Evolutionary conservation across 2,329 filamentous ascomycete species (phyloP).

Genomic region (Sclerotinia glacialis): DNA sequence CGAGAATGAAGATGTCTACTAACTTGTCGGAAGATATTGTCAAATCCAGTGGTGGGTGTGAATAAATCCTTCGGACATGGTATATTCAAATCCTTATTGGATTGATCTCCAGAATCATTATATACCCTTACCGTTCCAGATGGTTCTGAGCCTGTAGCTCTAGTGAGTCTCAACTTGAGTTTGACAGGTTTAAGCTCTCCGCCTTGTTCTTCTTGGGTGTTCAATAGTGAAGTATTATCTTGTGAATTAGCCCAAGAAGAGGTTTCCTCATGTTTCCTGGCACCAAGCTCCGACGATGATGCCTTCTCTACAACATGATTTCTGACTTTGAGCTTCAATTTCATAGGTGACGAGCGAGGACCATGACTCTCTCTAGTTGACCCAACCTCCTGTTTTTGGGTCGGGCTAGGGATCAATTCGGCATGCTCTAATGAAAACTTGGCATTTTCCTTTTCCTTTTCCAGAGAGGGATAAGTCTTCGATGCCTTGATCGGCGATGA

Average conservation of each 20-base stretch:
- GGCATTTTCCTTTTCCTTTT: not conserved
- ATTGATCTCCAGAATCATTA: conserved; percentile 28
- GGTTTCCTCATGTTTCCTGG: conserved; percentile 32
- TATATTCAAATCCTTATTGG: conserved; percentile 33
- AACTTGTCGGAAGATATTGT: conserved; percentile 38
- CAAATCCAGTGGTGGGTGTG: conserved; percentile 33
- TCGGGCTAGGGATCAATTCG: not conserved
- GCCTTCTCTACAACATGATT: conserved; percentile 24
- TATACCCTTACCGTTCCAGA: conserved; percentile 37
- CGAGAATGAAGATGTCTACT: conserved; percentile 34
- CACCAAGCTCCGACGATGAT: conserved; percentile 27
- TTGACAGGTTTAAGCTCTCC: conserved; percentile 28
- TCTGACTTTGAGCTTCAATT: conserved; percentile 29
- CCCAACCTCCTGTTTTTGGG: not conserved
- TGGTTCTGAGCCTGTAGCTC: conserved; percentile 34
- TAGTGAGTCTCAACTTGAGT: conserved; percentile 36
- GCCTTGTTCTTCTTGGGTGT: conserved; percentile 16
- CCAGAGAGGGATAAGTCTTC: not conserved
- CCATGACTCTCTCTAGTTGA: conserved; percentile 4
- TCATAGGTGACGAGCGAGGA: conserved; percentile 24
- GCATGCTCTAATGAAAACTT: not conserved
- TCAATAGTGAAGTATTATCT: conserved; percentile 20
- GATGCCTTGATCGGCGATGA: not conserved
- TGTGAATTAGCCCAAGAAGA: conserved; percentile 30
- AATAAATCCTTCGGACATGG: conserved; percentile 37